Conservation (phyloP, 2,329 filamentous ascomycete species). For the Geoglossum cookeanum region DNA sequence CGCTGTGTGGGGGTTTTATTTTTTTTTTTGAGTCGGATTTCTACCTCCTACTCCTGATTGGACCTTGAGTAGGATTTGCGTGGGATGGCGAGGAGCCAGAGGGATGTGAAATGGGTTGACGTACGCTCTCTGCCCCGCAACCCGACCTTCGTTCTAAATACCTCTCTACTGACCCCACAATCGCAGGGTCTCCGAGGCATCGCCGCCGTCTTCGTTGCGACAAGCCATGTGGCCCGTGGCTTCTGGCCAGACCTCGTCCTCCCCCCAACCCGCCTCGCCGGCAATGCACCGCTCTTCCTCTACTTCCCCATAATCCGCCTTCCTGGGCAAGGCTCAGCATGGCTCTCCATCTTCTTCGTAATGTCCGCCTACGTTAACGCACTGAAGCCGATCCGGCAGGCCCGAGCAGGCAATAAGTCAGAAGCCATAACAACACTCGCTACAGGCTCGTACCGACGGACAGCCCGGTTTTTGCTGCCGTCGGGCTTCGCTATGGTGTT, state of each 20-base stretch:
- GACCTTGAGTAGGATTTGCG: no score
- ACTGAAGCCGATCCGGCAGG: conserved; percentile 39
- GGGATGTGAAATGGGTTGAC: no score
- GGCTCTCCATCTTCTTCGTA: conserved; percentile 62
- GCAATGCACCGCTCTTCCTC: conserved; percentile 16
- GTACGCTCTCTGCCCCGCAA: no score
- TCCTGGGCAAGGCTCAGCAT: conserved; percentile 41
- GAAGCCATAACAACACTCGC: conserved; percentile 34
- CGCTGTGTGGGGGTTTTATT: no score
- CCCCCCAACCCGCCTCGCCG: background rate
- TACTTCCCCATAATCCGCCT: conserved; percentile 41
- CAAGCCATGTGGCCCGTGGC: background rate
- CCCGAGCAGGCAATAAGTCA: conserved; percentile 33
- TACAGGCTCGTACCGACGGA: conserved; percentile 37
- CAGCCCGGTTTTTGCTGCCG: conserved; percentile 63
- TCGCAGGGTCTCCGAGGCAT: background rate
- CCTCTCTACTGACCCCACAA: no score
- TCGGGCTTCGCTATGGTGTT: conserved; percentile 83
- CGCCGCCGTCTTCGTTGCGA: background rate
- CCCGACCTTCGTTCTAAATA: no score
- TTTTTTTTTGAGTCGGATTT: no score
- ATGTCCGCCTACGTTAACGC: conserved; percentile 50
- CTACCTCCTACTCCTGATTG: no score
- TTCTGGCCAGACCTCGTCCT: background rate
- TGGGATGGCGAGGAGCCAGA: no score